Evolutionary conservation across 768 basidiomycete genomes (phyloP), one percentile per base, ranked within the genome.

Genomic region (Rhizopogon vesiculosus): DNA sequence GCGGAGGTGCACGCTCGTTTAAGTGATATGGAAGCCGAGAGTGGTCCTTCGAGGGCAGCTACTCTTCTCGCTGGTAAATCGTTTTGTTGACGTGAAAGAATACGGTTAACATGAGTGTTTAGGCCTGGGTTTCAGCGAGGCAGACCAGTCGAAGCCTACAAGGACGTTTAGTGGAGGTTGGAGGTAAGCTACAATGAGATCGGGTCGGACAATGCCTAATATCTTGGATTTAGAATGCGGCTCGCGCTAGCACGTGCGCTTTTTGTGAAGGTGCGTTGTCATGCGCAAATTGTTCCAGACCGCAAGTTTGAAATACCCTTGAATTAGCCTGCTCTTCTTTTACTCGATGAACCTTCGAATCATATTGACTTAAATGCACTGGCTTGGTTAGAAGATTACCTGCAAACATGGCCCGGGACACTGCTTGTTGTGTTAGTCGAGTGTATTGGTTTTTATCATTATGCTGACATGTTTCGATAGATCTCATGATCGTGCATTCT

Each of bases 1-100:
- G 86, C 89, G 2, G 96, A 99, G 59, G 89, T 97, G 5, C 97
- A 98, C 66, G 76, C 87, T 45, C 82, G 89, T 45, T 72, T 98
- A 45, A 85, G 93, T n/a, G 97, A 99, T 48, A 98, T 99, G 87
- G 97, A 99, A 61, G 96, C 96, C 3, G 96, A 91, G 67, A 96
- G 90, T 66, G 97, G 94, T 3, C 97, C 97, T n/a, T 87, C 93
- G 7, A 75, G 97, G 45, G 95, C 96, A 19, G 92, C 93, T 13
- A 81, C 91, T 18, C 74, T 99, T 25, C 78, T 98, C 28, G 93
- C 93, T 19, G 96, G 90, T 89, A 61, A 53, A 71, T 61, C 3
- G 41, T 5, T 7, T 2, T 6, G 7, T 25, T 10, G 16, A 16
- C 15, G 56, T 39, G 13, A 31, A 25, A n/a, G 56, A 25, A 49